Conservation (phyloP, 179 eudicot genomes). For the Spergularia azorica region DNA sequence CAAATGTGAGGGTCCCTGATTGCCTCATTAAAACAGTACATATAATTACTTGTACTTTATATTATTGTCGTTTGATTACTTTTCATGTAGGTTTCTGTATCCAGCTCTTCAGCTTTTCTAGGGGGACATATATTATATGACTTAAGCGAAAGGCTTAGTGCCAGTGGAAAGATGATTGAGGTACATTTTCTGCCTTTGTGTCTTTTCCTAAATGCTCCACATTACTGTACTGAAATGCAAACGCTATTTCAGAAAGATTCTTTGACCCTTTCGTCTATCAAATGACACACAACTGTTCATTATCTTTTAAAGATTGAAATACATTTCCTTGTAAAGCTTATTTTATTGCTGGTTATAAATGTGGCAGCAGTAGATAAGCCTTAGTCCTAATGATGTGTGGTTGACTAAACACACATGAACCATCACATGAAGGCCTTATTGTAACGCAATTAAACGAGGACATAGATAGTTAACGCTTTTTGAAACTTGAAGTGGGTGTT, state of each 20-base stretch:
- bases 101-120: constrained; percentile 53
- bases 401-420: too few relatives aligned
- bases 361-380: too few relatives aligned
- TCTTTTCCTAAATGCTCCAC: constrained; percentile 2
- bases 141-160: constrained; percentile 60
- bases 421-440: too few relatives aligned
- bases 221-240: background rate
- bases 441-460: too few relatives aligned
- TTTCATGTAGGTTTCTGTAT: constrained; percentile 52
- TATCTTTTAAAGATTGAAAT: too few relatives aligned
- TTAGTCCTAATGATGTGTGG: too few relatives aligned
- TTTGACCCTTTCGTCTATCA: background rate
- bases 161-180: constrained; percentile 65
- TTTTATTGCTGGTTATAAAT: background rate
- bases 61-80: constrained; percentile 10
- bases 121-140: constrained; percentile 78
- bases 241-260: background rate
- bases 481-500: too few relatives aligned
- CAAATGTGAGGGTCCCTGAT: constrained; percentile 47
- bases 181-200: constrained; percentile 31
- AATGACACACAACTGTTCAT: background rate
- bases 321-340: background rate
- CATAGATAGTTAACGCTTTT: too few relatives aligned
- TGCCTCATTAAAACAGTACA: background rate
- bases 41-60: background rate